Evolutionary conservation across 305 asterid species (phyloP), one percentile per base, ranked within the genome.

Genomic region (Fraxinus ornus): DNA sequence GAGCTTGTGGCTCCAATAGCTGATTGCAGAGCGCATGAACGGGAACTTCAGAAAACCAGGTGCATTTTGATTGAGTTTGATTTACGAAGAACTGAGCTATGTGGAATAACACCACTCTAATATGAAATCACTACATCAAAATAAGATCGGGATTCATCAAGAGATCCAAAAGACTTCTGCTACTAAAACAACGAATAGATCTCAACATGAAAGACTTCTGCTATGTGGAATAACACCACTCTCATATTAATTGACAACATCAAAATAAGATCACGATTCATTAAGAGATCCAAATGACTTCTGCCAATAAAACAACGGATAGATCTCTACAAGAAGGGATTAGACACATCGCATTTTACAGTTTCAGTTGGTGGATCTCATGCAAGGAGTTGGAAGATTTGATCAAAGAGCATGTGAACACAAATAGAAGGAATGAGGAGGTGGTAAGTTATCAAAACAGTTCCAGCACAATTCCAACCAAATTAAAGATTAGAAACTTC

Each of bases 131-230:
- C 37, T 75, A 49, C 39, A 71, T 10, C 28, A 39, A 37, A 12
- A 57, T n/a, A 9, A 7, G 37, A 76, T 15, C 21, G 41, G 33
- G 35, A 70, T 5, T 5, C 22, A 76, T 35, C 47, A 70, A 71
- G 35, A 70, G 75, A 80, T 32, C 36, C 79, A 19, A 36, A 77
- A 52, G 39, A 49, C 79, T 64, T 52, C 36, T 28, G 36, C 32
- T n/a, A 28, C 55, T 13, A 62, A 4, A 70, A 68, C 73, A 62
- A 52, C 28, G 71, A 84, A 76, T 78, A 47, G 70, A 13, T 78
- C 78, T 35, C 12, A 26, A 26, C 30, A 21, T n/a, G 10, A 21
- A 72, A 47, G 55, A 12, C 55, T 47, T 47, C 55, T 47, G n/a
- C 55, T 12, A 13, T 47, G 55, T 75, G 62, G 28, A 19, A 28